Evolutionary conservation across 1,284 basidiomycete genomes (phyloP).

Genomic region (Ceraceosorus guamensis): DNA sequence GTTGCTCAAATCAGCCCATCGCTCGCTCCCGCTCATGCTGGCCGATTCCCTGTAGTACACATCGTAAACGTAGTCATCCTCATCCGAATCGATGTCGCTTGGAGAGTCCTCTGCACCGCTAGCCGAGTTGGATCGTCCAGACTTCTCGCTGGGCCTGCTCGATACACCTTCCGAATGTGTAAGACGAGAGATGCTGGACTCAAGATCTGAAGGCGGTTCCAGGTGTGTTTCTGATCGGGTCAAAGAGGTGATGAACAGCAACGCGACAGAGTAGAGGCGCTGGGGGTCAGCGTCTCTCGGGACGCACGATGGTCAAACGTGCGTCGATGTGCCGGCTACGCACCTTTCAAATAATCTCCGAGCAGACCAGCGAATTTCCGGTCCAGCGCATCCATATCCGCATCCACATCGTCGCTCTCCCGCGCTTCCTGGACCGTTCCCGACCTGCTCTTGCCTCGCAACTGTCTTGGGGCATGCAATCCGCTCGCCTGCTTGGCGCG

Average conservation of each 20-base stretch:
- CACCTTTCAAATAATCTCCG: constrained; percentile 21
- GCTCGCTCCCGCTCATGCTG: no score
- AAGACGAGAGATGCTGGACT: no score
- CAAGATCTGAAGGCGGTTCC: constrained; percentile 19
- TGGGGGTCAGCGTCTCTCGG: no score
- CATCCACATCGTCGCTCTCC: constrained; percentile 8
- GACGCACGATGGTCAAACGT: no score
- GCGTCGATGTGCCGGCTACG: no score
- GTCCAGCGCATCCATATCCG: constrained; percentile 25
- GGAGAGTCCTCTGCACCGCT: constrained; percentile 2
- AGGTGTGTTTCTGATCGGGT: constrained; percentile 16
- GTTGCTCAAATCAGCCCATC: no score
- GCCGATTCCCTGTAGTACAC: constrained; percentile 42
- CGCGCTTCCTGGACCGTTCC: not conserved
- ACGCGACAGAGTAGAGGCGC: no score
- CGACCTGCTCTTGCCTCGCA: not conserved
- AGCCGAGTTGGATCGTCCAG: constrained; percentile 10
- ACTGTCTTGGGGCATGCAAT: not conserved
- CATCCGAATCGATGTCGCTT: constrained; percentile 13
- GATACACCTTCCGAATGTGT: no score
- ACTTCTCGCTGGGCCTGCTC: no score
- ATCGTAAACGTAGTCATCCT: constrained; percentile 42
- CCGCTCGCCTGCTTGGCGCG: constrained; percentile 13
- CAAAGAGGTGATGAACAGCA: no score
- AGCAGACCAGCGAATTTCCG: constrained; percentile 33